Base-by-base conservation (phyloP, 805 yeast genomes). In the Saturnispora sekii region DNA sequence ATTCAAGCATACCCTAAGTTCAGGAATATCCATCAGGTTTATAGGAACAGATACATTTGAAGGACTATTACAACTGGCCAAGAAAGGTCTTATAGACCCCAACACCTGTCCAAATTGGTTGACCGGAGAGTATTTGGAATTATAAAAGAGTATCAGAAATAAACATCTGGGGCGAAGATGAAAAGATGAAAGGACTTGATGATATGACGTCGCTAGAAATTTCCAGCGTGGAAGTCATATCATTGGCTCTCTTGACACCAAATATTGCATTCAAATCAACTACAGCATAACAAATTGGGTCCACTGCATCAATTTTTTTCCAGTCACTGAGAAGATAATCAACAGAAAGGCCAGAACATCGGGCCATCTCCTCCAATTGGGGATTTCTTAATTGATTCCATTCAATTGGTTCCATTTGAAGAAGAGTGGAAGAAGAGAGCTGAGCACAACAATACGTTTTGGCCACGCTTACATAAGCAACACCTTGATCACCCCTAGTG, bases 21-120 rank as follows among this genome's bases (percentile, higher is more conserved):
- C 58, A 5, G 52, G 45, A 7, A 45, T 64, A 12, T 51, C 48
- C 10, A 29, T 64, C 49, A 65, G 70, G 46, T 59, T 85, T 4
- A 63, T 70, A 3, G 95, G 95, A 1, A 68, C 65, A 15, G 94
- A 85, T 57, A 72, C 86, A 0, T 85, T 79, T 68, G 94, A 77
- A 2, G 95, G 95, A 0, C 55, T 85, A 33, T 87, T 83, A 59
- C 81, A 83, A 54, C 65, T 85, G 14, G 73, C 87, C 26, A 66
- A 66, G 43, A 46, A 63, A 50, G 72, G 67, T 1, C 53, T 70
- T 0, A 61, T 79, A 2, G 72, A 82, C 51, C 72, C 83, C 0
- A 64, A 69, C n/a, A 65, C 52, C 0, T 62, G 83, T 12, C 95
- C 95, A 1, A 73, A 77, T 29, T 85, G 88, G 89, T 59, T 85